Conservation (phyloP, 768 basidiomycete genomes). For the Kwoniella sp. region DNA sequence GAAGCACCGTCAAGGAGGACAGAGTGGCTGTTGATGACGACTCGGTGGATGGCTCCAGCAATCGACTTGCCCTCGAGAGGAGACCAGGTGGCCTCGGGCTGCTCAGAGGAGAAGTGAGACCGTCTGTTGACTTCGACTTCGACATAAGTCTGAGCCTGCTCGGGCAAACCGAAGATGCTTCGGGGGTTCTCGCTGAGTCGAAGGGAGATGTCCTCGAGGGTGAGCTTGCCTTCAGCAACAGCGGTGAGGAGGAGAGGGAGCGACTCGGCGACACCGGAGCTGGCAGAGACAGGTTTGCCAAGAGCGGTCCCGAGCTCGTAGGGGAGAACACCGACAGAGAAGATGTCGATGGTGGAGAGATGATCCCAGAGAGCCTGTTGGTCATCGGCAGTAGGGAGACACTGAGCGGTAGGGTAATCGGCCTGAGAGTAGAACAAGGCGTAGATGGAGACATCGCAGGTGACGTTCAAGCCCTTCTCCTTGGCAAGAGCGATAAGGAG, state of each 20-base stretch:
- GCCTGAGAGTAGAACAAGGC: constrained; percentile 82
- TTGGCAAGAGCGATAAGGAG: constrained; percentile 91
- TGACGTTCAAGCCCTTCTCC: constrained; percentile 87
- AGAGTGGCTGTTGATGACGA: constrained; percentile 85
- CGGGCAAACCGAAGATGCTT: constrained; percentile 84
- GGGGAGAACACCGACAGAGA: constrained; percentile 85
- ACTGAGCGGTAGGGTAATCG: constrained; percentile 67
- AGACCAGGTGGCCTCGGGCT: constrained; percentile 65
- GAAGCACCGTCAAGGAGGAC: constrained; percentile 78
- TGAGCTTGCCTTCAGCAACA: constrained; percentile 74
- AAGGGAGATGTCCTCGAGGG: constrained; percentile 76
- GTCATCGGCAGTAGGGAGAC: constrained; percentile 72
- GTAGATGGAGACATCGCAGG: constrained; percentile 92
- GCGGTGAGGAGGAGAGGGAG: constrained; percentile 85
- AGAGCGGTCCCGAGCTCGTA: constrained; percentile 71
- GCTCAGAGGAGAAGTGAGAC: constrained; percentile 60
- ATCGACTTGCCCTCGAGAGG: constrained; percentile 69
- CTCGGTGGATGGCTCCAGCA: constrained; percentile 80
- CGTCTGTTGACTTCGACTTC: constrained; percentile 87
- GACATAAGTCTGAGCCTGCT: constrained; percentile 80
- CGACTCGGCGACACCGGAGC: constrained; percentile 82
- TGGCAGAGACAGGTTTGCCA: constrained; percentile 65
- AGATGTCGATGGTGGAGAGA: constrained; percentile 79
- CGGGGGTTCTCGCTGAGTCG: constrained; percentile 90
- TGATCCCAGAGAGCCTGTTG: constrained; percentile 84